These are phyloP conservation scores for Ogataea pignaliae DNA, from an alignment of 805 yeast genomes.

Conservation along the genomic window DNA sequence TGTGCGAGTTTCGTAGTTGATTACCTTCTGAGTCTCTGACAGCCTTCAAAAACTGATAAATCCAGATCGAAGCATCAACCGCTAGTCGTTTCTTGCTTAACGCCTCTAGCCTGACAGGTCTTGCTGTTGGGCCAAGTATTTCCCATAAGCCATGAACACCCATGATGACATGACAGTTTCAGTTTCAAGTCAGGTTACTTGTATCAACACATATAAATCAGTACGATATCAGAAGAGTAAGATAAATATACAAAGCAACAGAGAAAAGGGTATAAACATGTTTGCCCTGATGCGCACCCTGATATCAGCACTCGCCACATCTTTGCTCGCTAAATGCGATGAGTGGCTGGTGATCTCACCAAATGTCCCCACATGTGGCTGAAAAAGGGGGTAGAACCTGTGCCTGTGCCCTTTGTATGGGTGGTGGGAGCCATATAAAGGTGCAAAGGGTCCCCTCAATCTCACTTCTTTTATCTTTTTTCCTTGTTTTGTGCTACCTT, in stretches of 20 bases:
- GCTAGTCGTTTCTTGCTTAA: conserved; percentile 76
- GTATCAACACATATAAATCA: too few relatives aligned
- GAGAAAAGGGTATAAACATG: too few relatives aligned
- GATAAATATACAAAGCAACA: too few relatives aligned
- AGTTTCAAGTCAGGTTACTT: too few relatives aligned
- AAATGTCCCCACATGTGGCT: neutral
- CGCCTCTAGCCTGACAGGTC: conserved; percentile 86
- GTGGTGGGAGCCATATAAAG: neutral
- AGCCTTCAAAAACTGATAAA: conserved; percentile 93
- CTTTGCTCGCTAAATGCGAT: too few relatives aligned
- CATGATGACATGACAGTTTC: conserved; percentile 40
- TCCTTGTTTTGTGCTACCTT: neutral
- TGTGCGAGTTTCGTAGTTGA: conserved; percentile 72
- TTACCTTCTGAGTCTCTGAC: conserved; percentile 84
- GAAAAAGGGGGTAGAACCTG: neutral
- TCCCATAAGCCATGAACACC: conserved; percentile 97
- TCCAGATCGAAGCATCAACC: conserved; percentile 98
- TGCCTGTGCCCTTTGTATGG: too few relatives aligned
- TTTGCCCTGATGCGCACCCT: too few relatives aligned
- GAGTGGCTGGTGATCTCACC: too few relatives aligned
- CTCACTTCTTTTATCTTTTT: neutral
- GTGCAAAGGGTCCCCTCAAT: too few relatives aligned
- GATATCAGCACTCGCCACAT: too few relatives aligned
- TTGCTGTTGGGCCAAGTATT: conserved; percentile 80
- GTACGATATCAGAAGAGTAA: too few relatives aligned